Evolutionary conservation across 257 asterid species (phyloP).

Genomic region (Nicotiana attenuata): DNA sequence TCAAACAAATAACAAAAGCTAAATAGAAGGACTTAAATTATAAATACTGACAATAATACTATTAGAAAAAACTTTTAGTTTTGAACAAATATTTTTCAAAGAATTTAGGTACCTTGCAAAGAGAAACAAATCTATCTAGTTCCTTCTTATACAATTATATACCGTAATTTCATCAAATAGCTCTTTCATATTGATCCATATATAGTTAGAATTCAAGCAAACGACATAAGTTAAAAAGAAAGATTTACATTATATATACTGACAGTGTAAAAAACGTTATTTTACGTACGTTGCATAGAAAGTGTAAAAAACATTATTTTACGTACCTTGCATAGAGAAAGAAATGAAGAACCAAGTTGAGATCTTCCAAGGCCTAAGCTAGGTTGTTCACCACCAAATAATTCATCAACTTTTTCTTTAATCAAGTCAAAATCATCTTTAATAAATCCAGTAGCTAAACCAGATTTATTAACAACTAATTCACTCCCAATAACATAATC

Average conservation of each 20-base stretch:
- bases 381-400: conserved; percentile 45
- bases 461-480: conserved; percentile 38
- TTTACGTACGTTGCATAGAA: conserved; percentile 43
- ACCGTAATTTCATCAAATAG: background rate
- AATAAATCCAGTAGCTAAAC: conserved; percentile 60
- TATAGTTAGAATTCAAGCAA: background rate
- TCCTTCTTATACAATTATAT: background rate
- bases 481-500: conserved; percentile 69
- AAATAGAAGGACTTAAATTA: background rate
- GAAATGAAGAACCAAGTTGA: conserved; percentile 27
- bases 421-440: conserved; percentile 30
- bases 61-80: too few species aligned
- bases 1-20: background rate
- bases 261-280: background rate
- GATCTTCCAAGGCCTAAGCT: conserved; percentile 53
- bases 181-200: background rate
- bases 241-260: background rate
- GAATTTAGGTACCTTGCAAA: background rate
- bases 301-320: too few species aligned
- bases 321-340: conserved; percentile 52
- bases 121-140: too few species aligned
- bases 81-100: background rate
- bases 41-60: background rate
- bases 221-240: too few species aligned
- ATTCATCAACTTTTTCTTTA: conserved; percentile 16